Evolutionary conservation across 345 rosid genomes (phyloP), one percentile per base, ranked within the genome.

Genomic region (Eucalyptus coolabah): DNA sequence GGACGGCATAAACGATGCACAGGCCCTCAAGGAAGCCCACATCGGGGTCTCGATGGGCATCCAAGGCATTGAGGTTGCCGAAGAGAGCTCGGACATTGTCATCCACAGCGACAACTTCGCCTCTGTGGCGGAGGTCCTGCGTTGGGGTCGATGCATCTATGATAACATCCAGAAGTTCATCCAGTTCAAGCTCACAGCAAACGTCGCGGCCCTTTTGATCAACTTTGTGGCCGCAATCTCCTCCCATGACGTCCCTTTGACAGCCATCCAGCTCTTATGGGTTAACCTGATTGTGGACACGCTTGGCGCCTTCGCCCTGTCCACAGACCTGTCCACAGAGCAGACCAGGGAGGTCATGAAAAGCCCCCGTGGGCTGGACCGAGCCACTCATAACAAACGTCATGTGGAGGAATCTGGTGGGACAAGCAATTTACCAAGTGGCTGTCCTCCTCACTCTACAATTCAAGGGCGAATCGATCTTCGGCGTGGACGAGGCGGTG

Each of bases 1-100:
- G 2, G 98, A 97, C n/a, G 98, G 96, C 9, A 95, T 96, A 4
- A 95, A 96, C 67, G 97, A 97, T 88, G 98, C 99, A n/a, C 96
- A 95, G 2, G 97, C 98, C 2, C 90, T 97, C 19, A 95, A 94
- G 90, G 98, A 94, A 91, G 98, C 97, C 1, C 94, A 96, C 87
- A 94, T 96, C 5, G 97, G 98, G 42, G 93, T 96, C 1, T 95
- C 98, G 5, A 50, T 56, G 63, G 63, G 30, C 63, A 56, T 56
- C 63, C 63, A 56, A 56, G 30, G 63, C 63, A 56, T 26, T 56
- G 63, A 56, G 30, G 63, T 56, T 56, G 63, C 63, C 14, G 5
- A 56, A 56, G 63, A 56, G 63, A 56, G 30, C 63, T 56, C 63
- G 3, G 63, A 56, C 63, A 24, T 24, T 23, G 63, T 56, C 63